A percentile compares a stretch with the other conserved stretches of the same genome.
Conservation (phyloP, 1,284 basidiomycete genomes). For the Bjerkandera adusta region DNA sequence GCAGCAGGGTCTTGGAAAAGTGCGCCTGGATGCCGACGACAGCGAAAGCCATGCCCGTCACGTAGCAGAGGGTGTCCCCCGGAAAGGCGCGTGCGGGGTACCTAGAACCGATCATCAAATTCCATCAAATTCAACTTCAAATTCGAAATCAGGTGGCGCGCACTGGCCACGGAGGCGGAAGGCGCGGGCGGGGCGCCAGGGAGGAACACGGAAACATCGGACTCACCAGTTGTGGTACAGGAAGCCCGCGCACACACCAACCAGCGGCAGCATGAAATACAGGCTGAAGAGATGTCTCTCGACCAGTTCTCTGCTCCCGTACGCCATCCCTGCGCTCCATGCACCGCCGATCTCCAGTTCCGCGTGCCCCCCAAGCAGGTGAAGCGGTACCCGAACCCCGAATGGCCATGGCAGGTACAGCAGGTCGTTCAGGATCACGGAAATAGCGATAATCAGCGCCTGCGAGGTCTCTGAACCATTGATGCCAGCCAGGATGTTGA, state of each 20-base stretch:
- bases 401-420: slow-evolving; percentile 87
- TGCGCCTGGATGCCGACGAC: slow-evolving; percentile 96
- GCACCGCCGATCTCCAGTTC: slow-evolving; percentile 73
- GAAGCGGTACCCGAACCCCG: slow-evolving; percentile 65
- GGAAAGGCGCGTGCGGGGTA: slow-evolving; percentile 95
- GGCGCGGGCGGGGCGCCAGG: too few species aligned
- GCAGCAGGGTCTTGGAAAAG: slow-evolving; percentile 93
- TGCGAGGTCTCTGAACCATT: slow-evolving; percentile 96
- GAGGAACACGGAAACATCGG: slow-evolving; percentile 3
- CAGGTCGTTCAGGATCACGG: slow-evolving; percentile 89
- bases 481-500: slow-evolving; percentile 98
- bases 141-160: too few species aligned
- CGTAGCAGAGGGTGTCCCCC: slow-evolving; percentile 97
- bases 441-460: slow-evolving; percentile 89
- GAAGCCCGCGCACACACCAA: slow-evolving; percentile 88
- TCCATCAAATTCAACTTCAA: background rate
- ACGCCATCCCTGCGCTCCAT: slow-evolving; percentile 80
- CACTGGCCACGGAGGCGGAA: too few species aligned
- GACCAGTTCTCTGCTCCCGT: slow-evolving; percentile 85
- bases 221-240: slow-evolving; percentile 92
- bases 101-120: slow-evolving; percentile 47
- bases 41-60: slow-evolving; percentile 96
- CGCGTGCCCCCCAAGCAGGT: slow-evolving; percentile 61
- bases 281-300: slow-evolving; percentile 92
- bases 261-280: slow-evolving; percentile 94